Percentiles rank a stretch among this genome's conserved stretches.
These are phyloP conservation scores for Aspergillus fischeri DNA, from an alignment of 2,329 filamentous ascomycete genomes.

Conservation along the genomic window DNA sequence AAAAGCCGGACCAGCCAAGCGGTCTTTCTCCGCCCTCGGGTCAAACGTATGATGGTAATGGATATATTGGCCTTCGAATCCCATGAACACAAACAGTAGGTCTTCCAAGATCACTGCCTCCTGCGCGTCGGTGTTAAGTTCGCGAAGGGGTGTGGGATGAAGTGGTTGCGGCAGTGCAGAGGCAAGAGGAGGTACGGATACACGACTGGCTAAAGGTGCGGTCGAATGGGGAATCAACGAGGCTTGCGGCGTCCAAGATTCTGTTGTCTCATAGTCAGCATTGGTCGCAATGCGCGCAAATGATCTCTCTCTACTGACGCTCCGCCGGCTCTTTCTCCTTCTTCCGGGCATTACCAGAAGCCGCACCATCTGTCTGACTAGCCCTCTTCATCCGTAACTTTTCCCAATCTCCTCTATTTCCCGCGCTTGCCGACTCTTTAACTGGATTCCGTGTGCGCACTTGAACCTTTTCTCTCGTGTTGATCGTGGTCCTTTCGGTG, in stretches of 20 bases:
- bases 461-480: constrained; percentile 60
- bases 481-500: constrained; percentile 46
- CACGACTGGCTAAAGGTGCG: constrained; percentile 67
- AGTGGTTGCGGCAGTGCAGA: constrained; percentile 66
- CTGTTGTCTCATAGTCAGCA: constrained; percentile 23
- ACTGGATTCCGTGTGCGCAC: constrained; percentile 57
- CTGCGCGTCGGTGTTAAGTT: constrained; percentile 74
- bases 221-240: constrained; percentile 66
- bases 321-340: constrained; percentile 32
- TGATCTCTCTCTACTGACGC: constrained; percentile 21
- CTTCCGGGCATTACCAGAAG: constrained; percentile 20
- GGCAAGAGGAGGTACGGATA: constrained; percentile 58
- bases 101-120: constrained; percentile 87
- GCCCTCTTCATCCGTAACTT: constrained; percentile 28
- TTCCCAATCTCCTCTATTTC: constrained; percentile 33
- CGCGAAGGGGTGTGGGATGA: constrained; percentile 63
- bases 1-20: constrained; percentile 76
- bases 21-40: constrained; percentile 78
- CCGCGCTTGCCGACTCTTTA: constrained; percentile 34
- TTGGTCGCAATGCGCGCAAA: background rate
- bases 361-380: constrained; percentile 19
- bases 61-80: constrained; percentile 96
- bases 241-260: constrained; percentile 74
- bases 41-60: constrained; percentile 80
- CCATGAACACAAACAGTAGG: constrained; percentile 93